Conservation (phyloP, 2,329 filamentous ascomycete genomes). For the Tolypocladium inflatum region DNA sequence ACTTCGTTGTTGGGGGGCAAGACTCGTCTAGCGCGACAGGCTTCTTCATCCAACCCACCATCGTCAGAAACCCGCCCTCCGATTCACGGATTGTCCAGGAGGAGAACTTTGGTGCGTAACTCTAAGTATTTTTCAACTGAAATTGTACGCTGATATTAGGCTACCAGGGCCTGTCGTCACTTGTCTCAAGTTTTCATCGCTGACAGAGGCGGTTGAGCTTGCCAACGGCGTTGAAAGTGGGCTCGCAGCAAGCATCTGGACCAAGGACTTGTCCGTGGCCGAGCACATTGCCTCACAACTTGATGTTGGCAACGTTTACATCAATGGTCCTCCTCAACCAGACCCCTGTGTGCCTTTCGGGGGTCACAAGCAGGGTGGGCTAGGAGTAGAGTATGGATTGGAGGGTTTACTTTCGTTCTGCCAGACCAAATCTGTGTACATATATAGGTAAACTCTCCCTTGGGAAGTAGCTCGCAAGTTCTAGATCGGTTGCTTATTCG, state of each 20-base stretch:
- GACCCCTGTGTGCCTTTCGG: conserved; percentile 6
- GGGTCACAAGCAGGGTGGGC: conserved; percentile 8
- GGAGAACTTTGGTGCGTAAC: conserved; percentile 45
- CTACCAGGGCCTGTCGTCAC: conserved; percentile 28
- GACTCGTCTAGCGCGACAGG: conserved; percentile 21
- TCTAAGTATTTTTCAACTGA: conserved; percentile 18
- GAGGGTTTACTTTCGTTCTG: conserved; percentile 3
- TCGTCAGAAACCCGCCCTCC: conserved; percentile 48
- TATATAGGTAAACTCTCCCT: background rate
- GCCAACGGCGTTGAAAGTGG: conserved; percentile 42
- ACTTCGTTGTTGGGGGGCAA: background rate
- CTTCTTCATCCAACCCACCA: conserved; percentile 45
- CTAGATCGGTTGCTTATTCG: too few relatives aligned
- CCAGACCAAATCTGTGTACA: background rate
- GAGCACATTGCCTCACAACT: conserved; percentile 39
- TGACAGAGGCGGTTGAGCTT: conserved; percentile 41
- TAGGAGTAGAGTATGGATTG: conserved; percentile 7
- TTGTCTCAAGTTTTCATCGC: background rate
- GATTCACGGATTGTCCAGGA: conserved; percentile 42
- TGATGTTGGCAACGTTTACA: conserved; percentile 47
- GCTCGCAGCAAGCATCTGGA: conserved; percentile 46
- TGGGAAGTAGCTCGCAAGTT: background rate
- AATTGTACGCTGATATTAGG: conserved; percentile 24
- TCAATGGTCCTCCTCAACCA: conserved; percentile 28
- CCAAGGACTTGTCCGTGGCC: conserved; percentile 37